Conservation (phyloP, 306 rosid species). For the Clitoria ternatea region DNA sequence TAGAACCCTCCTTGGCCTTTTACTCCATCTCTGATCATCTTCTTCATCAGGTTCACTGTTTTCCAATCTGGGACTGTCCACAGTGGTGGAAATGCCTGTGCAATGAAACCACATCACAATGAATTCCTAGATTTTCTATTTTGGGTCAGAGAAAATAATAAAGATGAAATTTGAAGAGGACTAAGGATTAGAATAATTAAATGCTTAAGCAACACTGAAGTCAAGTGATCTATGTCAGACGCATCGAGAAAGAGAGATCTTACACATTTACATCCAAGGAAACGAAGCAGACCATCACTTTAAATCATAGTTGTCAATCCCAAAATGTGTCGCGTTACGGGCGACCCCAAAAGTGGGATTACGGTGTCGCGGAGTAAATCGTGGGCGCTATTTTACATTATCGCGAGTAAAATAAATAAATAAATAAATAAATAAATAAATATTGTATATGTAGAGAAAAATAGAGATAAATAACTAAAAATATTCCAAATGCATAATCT, state of each 20-base stretch:
- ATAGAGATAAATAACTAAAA: no score
- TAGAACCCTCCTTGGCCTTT: constrained; percentile 53
- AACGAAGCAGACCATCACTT: background rate
- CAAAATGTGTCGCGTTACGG: no score
- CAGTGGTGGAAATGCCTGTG: constrained; percentile 45
- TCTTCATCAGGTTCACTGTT: constrained; percentile 62
- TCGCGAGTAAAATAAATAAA: no score
- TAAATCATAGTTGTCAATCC: no score
- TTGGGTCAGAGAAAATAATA: background rate
- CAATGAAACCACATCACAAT: constrained; percentile 12
- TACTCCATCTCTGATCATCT: constrained; percentile 61
- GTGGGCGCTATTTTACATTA: no score
- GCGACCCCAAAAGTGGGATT: no score
- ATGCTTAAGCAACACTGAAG: background rate
- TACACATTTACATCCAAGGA: background rate
- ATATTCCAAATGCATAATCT: no score
- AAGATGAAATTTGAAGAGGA: background rate
- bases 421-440: no score
- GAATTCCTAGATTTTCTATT: background rate
- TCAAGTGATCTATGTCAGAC: background rate
- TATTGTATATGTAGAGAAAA: no score
- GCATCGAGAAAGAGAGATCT: background rate
- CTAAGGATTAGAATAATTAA: background rate
- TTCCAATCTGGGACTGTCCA: constrained; percentile 45
- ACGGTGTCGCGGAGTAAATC: no score